A percentile compares a stretch with the other conserved stretches of the same genome.
phyloP scores from a whole-genome alignment of 305 asterid genomes.

The Solanum hybrid region DNA sequence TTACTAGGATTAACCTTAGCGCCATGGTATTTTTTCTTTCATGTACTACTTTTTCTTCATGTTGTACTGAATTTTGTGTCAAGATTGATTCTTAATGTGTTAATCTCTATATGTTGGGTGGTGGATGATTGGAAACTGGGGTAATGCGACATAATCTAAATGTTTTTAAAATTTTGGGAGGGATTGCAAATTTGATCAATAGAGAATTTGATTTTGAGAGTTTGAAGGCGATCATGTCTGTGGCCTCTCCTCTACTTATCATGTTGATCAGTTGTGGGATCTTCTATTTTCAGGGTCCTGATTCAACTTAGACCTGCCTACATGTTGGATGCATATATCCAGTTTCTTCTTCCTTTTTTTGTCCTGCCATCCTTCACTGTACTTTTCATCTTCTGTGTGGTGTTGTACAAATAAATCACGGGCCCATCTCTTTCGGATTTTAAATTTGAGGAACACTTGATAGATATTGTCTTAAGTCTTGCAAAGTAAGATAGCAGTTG shows the following conservation, averaged over 20 bases:
- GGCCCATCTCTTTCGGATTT: neutral
- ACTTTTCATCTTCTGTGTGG: neutral
- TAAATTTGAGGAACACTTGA: neutral
- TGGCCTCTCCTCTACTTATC: neutral
- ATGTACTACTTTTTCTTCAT: neutral
- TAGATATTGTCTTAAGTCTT: neutral
- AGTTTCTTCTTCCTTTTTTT: neutral
- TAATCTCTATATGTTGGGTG: neutral
- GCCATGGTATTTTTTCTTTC: neutral
- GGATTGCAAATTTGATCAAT: neutral
- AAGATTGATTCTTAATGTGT: neutral
- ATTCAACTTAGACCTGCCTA: neutral
- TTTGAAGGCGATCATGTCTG: neutral
- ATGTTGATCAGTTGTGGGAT: neutral
- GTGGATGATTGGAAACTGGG: neutral
- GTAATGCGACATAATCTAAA: neutral
- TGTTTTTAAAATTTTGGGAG: neutral
- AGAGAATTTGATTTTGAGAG: neutral
- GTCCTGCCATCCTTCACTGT: neutral
- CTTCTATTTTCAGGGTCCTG: neutral
- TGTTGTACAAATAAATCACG: neutral
- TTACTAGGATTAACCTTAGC: neutral
- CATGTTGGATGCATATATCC: neutral
- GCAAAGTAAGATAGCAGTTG: neutral
- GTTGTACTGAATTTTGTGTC: neutral